Evolutionary conservation across 306 rosid species (phyloP).

Genomic region (barrel medic (Medicago truncatula)): MtrunA17r5.0-ANR NC_053043.1:15899001-15899500

Average conservation of each 20-base stretch:
- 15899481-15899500: no score
- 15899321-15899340: no score
- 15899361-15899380: no score
- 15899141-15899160: not conserved
- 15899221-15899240: not conserved
- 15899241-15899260: not conserved
- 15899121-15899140: not conserved
- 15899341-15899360: no score
- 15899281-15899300: not conserved
- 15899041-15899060: not conserved
- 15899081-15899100: not conserved
- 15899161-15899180: not conserved
- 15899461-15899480: no score
- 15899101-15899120: not conserved
- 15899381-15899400: no score
- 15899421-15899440: no score
- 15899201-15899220: not conserved
- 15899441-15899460: no score
- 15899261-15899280: not conserved
- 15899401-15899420: no score
- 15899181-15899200: not conserved
- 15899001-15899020: not conserved
- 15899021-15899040: not conserved
- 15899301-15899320: no score
- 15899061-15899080: not conserved